These are phyloP conservation scores for Lycium barbarum DNA, from an alignment of 257 asterid genomes.

Conservation along the genomic window DNA sequence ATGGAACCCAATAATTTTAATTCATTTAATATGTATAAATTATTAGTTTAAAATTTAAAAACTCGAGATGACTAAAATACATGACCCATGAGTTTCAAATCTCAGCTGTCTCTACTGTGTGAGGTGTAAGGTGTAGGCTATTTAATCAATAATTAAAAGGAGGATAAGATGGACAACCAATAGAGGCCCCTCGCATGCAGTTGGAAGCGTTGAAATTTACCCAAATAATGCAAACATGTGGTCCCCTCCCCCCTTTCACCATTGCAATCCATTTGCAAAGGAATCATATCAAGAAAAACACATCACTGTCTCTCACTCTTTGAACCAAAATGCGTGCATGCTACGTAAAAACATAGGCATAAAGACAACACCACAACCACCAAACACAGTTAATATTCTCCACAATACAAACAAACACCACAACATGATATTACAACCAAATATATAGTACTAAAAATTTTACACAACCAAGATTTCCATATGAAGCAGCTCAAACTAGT, in stretches of 20 bases:
- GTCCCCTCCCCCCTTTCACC: constrained; percentile 31
- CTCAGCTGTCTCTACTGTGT: no score
- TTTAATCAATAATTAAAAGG: background rate
- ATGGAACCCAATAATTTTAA: background rate
- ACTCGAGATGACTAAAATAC: no score
- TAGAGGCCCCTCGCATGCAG: constrained; percentile 15
- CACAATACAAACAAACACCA: constrained; percentile 17
- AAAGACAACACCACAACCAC: constrained; percentile 38
- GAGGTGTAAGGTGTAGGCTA: no score
- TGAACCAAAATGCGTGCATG: constrained; percentile 44
- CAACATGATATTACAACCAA: background rate
- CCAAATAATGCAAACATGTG: constrained; percentile 45
- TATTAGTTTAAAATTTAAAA: no score
- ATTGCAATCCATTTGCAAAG: constrained; percentile 21
- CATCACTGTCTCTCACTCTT: constrained; percentile 40
- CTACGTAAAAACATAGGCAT: constrained; percentile 43
- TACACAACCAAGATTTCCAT: constrained; percentile 3
- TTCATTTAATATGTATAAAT: no score
- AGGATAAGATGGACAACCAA: background rate
- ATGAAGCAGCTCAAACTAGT: constrained; percentile 8
- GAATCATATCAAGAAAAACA: constrained; percentile 25
- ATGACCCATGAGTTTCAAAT: background rate
- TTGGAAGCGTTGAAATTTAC: constrained; percentile 21
- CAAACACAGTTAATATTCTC: constrained; percentile 17
- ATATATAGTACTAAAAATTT: background rate